Evolutionary conservation across 305 asterid species (phyloP).

Genomic region (Fraxinus angustifolia): DNA sequence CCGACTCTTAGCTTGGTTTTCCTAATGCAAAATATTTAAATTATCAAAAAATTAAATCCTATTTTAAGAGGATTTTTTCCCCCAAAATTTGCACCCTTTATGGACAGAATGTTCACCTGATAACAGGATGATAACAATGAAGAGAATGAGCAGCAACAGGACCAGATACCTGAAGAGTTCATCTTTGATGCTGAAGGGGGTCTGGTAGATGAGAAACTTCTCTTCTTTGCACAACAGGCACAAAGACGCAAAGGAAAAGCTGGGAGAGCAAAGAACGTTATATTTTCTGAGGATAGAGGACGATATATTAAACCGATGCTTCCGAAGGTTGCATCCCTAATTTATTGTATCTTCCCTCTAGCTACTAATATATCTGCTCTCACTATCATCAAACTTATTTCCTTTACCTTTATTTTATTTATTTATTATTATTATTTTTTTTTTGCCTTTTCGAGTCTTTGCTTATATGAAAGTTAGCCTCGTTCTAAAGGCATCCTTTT

Average conservation of each 20-base stretch:
- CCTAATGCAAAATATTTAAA: background rate
- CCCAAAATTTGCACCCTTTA: background rate
- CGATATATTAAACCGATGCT: constrained; percentile 97
- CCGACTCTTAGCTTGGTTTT: background rate
- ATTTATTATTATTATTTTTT: background rate
- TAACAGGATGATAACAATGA: constrained; percentile 69
- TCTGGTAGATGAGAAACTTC: constrained; percentile 94
- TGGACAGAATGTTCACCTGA: constrained; percentile 8
- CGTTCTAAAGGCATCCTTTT: background rate
- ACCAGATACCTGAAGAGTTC: constrained; percentile 94
- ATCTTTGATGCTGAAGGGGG: constrained; percentile 97
- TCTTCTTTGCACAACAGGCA: constrained; percentile 99
- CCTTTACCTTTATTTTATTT: background rate
- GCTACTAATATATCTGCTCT: constrained; percentile 7
- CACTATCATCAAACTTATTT: constrained; percentile 7
- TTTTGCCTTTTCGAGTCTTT: background rate
- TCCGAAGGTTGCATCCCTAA: constrained; percentile 70
- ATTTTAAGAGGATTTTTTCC: background rate
- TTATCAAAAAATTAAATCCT: background rate
- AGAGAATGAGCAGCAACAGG: constrained; percentile 89
- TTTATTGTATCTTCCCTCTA: constrained; percentile 5
- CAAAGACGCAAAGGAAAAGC: constrained; percentile 88
- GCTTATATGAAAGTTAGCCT: background rate
- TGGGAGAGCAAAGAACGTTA: constrained; percentile 96
- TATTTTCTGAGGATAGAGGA: constrained; percentile 98